Evolutionary conservation across 148 eudicot genomes (phyloP), one percentile per base, ranked within the genome.

Genomic region (Vaccinium corymbosum): DNA sequence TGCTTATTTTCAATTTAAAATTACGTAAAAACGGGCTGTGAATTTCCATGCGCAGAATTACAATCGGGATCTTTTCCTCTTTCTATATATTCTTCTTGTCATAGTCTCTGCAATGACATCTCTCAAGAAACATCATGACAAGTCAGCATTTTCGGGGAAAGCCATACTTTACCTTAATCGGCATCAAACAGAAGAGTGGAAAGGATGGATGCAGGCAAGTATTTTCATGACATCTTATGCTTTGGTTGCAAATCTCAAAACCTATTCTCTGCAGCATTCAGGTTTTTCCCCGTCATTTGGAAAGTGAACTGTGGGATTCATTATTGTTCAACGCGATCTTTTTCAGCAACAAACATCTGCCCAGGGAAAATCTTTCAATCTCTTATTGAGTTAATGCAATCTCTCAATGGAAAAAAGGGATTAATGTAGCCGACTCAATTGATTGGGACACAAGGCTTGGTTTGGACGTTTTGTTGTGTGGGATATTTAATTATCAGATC

Each of bases 171-270:
- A 93, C 87, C 92, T 95, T 50, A 95, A 94, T 84, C 92, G 98
- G 49, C 98, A 95, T 83, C 98, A 95, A 87, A 95, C 98, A 83
- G 98, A 95, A 85, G 98, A 95, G 89, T 95, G 98, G 98, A 95
- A 94, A 88, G 98, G 98, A 88, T 93, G 92, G 92, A 95, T 95
- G 98, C 98, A 95, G 98, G 98, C 94, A 92, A 91, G 94, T 88
- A 27, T 79, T 76, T 32, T 71, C 8, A 27, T 81, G 46, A 4
- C 10, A 50, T 78, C 13, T 8, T 38, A 35, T 51, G 2, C 49
- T 8, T 35, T 51, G 11, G 55, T 51, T 19, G 48, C 71, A 71
- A 82, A 19, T 82, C 49, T 82, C 9, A 7, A 14, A 22, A 68
- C 6, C 20, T 17, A 1, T 68, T 66, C 35, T 42, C 35, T 81